Percentiles rank a stretch among this genome's conserved stretches.
phyloP scores from a whole-genome alignment of 1,284 basidiomycete genomes.

The Irpex lacteus region DNA sequence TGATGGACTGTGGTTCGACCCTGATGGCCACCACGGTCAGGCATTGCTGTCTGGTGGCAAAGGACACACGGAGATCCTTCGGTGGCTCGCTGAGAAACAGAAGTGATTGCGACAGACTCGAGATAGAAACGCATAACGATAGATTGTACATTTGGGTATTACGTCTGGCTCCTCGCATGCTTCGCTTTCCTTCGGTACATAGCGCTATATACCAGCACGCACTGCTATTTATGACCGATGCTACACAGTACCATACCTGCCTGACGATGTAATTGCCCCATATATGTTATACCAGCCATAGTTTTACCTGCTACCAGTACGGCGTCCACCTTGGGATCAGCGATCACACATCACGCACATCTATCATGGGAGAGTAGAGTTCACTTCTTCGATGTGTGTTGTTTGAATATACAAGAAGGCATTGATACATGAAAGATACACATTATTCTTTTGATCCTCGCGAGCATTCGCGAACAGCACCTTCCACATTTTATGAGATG shows the following conservation, averaged over 20 bases:
- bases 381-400: background rate
- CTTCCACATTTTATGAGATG: conserved; percentile 14
- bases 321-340: too few species aligned
- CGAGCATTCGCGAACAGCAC: too few species aligned
- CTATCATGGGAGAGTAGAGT: too few species aligned
- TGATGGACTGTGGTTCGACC: conserved; percentile 70
- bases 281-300: background rate
- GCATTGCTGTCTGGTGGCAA: conserved; percentile 57
- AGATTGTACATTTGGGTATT: background rate
- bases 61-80: conserved; percentile 58
- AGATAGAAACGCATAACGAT: background rate
- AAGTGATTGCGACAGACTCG: background rate
- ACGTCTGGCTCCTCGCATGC: background rate
- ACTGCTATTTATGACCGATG: background rate
- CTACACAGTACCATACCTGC: background rate
- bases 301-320: too few species aligned
- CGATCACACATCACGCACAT: too few species aligned
- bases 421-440: too few species aligned
- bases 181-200: background rate
- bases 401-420: background rate
- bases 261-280: background rate
- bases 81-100: conserved; percentile 49
- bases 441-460: too few species aligned
- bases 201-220: background rate
- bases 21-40: conserved; percentile 69